Conservation (phyloP, 441 rosid species). For the Raphanus hybrid region DNA sequence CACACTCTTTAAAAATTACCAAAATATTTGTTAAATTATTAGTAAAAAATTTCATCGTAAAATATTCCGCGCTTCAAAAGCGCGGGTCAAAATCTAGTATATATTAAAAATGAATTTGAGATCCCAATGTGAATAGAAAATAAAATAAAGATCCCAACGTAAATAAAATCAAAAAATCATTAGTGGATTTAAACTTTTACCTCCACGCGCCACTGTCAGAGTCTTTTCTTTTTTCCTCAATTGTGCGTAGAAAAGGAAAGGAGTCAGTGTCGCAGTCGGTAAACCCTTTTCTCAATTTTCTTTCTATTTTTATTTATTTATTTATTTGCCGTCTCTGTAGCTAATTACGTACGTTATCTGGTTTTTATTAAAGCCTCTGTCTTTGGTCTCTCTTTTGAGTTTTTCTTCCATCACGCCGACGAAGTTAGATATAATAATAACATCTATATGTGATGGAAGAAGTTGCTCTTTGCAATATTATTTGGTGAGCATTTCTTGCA, state of each 20-base stretch:
- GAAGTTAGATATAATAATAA: not conserved
- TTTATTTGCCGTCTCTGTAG: conserved; percentile 24
- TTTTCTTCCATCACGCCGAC: conserved; percentile 31
- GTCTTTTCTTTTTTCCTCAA: conserved; percentile 36
- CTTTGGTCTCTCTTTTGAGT: conserved; percentile 12
- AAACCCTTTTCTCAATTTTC: conserved; percentile 7
- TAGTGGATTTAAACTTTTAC: conserved; percentile 21
- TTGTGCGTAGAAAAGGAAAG: conserved; percentile 21
- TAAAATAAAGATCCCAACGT: conserved; percentile 28
- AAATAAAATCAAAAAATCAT: not conserved
- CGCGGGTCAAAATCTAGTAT: too few relatives aligned
- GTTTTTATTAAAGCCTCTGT: conserved; percentile 28
- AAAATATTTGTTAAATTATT: too few relatives aligned
- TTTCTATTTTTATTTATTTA: not conserved
- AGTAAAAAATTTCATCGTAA: too few relatives aligned
- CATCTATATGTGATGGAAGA: conserved; percentile 10
- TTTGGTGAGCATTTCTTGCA: conserved; percentile 44
- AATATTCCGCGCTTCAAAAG: too few relatives aligned
- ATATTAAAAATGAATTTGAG: not conserved
- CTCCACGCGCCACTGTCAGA: conserved; percentile 49
- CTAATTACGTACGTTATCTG: conserved; percentile 36
- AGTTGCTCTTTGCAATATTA: conserved; percentile 34
- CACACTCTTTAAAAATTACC: too few relatives aligned
- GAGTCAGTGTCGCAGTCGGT: conserved; percentile 30
- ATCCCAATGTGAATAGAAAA: conserved; percentile 12